phyloP scores from a whole-genome alignment of 2,329 filamentous ascomycete genomes.

The Cordyceps sp. region DNA sequence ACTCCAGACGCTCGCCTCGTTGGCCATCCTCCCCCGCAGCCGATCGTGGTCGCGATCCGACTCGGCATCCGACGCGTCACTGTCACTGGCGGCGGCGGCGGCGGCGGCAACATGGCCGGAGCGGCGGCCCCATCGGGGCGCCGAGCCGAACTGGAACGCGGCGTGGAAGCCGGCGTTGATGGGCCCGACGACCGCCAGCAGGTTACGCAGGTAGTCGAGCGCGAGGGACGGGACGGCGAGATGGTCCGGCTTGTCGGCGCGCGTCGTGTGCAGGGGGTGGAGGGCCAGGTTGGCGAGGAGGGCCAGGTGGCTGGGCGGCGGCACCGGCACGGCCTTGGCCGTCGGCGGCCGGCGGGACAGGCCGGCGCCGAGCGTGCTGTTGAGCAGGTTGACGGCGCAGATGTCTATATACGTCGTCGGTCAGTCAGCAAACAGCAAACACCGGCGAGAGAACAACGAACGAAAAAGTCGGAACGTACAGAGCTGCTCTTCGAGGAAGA shows the following conservation, averaged over 20 bases:
- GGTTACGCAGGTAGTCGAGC: slow-evolving; percentile 50
- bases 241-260: slow-evolving; percentile 43
- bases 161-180: slow-evolving; percentile 50
- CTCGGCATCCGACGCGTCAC: slow-evolving; percentile 21
- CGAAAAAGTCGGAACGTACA: slow-evolving; percentile 32
- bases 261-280: slow-evolving; percentile 65
- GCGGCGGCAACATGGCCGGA: slow-evolving; percentile 13
- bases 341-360: slow-evolving; percentile 12
- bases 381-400: slow-evolving; percentile 44
- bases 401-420: slow-evolving; percentile 9
- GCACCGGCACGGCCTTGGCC: slow-evolving; percentile 37
- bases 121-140: slow-evolving; percentile 12
- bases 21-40: slow-evolving; percentile 43
- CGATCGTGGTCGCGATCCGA: slow-evolving; percentile 29
- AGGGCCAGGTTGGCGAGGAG: slow-evolving; percentile 69
- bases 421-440: no score
- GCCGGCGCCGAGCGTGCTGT: slow-evolving; percentile 42
- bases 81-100: slow-evolving; percentile 23
- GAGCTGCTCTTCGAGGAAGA: slow-evolving; percentile 61
- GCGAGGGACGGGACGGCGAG: slow-evolving; percentile 48
- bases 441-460: no score
- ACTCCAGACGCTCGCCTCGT: slow-evolving; percentile 51
- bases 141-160: slow-evolving; percentile 51
- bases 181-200: slow-evolving; percentile 50
- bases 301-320: slow-evolving; percentile 57